These are phyloP conservation scores for Linum lewisii DNA, from an alignment of 345 rosid species.

Conservation along the genomic window DNA sequence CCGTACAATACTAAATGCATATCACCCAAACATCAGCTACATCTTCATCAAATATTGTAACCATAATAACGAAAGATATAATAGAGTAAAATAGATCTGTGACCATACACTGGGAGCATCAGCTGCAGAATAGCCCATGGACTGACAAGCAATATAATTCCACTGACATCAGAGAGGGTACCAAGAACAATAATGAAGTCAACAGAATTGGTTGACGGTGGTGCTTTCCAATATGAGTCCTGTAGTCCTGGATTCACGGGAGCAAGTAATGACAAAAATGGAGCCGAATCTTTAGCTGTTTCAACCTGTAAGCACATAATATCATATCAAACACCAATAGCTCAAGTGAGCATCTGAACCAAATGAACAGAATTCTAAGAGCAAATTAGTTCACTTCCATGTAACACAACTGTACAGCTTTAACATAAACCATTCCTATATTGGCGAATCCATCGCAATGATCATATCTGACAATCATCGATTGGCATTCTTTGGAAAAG, in stretches of 20 bases:
- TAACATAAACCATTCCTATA: neutral
- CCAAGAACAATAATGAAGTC: conserved; percentile 68
- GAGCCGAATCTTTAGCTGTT: conserved; percentile 79
- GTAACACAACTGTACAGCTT: neutral
- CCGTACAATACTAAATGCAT: neutral
- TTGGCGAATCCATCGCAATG: neutral
- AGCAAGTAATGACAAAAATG: conserved; percentile 61
- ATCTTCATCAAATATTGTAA: neutral
- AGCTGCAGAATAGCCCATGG: conserved; percentile 84
- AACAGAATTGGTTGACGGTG: conserved; percentile 42
- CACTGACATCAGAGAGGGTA: conserved; percentile 67
- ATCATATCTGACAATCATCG: too few species aligned
- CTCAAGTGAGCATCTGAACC: neutral
- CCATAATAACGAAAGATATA: conserved; percentile 6
- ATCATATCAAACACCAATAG: conserved; percentile 11
- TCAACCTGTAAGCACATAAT: conserved; percentile 50
- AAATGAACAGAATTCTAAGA: neutral
- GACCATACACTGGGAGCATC: conserved; percentile 72
- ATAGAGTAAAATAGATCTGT: conserved; percentile 2
- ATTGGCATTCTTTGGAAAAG: neutral
- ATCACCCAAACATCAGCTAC: neutral
- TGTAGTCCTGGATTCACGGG: conserved; percentile 47
- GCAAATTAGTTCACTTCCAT: neutral
- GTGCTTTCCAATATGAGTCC: conserved; percentile 81
- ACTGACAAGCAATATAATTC: conserved; percentile 74